Base-by-base conservation (phyloP, 495 filamentous ascomycete genomes). In the Hypoxylon intermedium region DNA sequence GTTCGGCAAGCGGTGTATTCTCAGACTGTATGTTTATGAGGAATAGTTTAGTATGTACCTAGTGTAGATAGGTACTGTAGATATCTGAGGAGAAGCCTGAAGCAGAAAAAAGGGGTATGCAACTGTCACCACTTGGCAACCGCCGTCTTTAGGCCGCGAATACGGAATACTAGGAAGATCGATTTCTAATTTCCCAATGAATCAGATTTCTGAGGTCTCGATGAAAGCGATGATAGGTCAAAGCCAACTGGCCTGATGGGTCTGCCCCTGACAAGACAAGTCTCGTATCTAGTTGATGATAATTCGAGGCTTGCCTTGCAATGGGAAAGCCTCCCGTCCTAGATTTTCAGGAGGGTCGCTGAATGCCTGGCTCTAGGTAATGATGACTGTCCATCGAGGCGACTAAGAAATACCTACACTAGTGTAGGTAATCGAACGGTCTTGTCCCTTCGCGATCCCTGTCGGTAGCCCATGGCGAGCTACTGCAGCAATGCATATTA, bases 401-500 rank as follows among this genome's bases (percentile, higher is more conserved):
- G 59, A 57, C 53, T 58, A 31, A 50, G 45, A 56, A 52, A n/a
- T n/a, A n/a, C n/a, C n/a, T n/a, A n/a, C n/a, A n/a, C n/a, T n/a
- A n/a, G n/a, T n/a, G n/a, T n/a, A n/a, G n/a, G n/a, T n/a, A n/a
- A n/a, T n/a, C n/a, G n/a, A n/a, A 47, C 36, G 23, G 36, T 45
- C 31, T 49, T 45, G 36, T 52, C 34, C 55, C 33, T 55, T 40
- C 23, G 9, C 6, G 5, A 15, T 51, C 62, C 62, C 56, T 65
- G 62, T 65, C 62, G 16, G 51, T 42, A 55, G 50, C 51, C 62
- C 56, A 65, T 59, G 56, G 50, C 62, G 37, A 60, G n/a, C 62
- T 65, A 53, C 38, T 42, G 51, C 56, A 43, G 44, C 51, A 45
- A 51, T 60, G 62, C 62, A 65, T 65, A 65, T 65, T 67, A 67